Evolutionary conservation across 139 green algal species (phyloP).

Genomic region (Closterium sp.): DNA sequence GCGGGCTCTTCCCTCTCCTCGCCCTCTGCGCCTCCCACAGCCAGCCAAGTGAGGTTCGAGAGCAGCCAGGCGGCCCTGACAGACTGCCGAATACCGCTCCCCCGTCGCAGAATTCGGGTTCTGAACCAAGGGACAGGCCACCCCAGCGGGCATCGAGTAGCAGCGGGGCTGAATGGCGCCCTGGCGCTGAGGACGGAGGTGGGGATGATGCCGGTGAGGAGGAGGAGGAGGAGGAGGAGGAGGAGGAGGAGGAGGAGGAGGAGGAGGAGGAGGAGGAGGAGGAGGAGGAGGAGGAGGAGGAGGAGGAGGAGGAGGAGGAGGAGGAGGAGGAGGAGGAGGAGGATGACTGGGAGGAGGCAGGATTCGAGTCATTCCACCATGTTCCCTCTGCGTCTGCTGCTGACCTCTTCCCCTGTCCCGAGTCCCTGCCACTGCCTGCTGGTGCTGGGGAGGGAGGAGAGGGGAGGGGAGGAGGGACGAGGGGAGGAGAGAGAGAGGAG

Average conservation of each 20-base stretch:
- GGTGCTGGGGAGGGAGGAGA: slow-evolving; percentile 4
- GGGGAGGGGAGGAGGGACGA: background rate
- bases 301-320: background rate
- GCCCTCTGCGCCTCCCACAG: background rate
- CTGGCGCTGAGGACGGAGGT: background rate
- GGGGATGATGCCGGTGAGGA: background rate
- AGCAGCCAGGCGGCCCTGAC: too few relatives aligned
- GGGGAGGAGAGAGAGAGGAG: background rate
- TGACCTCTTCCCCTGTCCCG: background rate
- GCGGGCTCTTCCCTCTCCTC: slow-evolving; percentile 4
- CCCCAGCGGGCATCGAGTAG: too few relatives aligned
- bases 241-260: background rate
- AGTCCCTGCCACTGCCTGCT: background rate
- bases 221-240: background rate
- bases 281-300: background rate
- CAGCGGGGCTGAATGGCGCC: background rate
- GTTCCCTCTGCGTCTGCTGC: background rate
- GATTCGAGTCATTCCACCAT: background rate
- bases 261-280: background rate
- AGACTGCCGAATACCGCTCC: too few relatives aligned
- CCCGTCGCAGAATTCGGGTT: background rate
- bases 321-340: slow-evolving; percentile 6
- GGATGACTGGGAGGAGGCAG: slow-evolving; percentile 4
- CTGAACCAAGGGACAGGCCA: background rate
- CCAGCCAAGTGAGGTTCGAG: background rate